Evolutionary conservation across 805 yeast species (phyloP), one percentile per base, ranked within the genome.

Genomic region (Kurtzmaniella cleridarum): DNA sequence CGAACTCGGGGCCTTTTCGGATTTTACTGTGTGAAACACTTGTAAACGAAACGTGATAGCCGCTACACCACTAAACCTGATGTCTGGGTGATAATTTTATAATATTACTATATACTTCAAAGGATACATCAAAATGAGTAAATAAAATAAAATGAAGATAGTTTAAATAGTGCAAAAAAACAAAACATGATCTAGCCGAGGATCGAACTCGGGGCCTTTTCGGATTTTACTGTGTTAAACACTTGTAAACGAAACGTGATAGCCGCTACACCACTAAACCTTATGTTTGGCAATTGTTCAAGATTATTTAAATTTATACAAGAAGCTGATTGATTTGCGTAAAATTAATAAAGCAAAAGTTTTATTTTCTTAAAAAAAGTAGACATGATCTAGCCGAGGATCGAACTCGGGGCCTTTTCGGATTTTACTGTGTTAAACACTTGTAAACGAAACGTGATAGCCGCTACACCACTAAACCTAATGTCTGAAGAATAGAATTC

Each of bases 1-100:
- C 67, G 67, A 62, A 62, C 68, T 60, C 66, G 64, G 66, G 68
- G 57, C 66, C 68, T 61, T 59, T 59, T 60, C 66, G 64, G 67
- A 39, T 46, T 55, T 60, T 57, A 58, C 61, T 50, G 55, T 49
- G 58, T 33, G 28, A 5, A 41, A 40, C 62, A 55, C 57, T 45
- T 61, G 67, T 61, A 60, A 61, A 61, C 64, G 66, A 60, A 59
- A 59, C 66, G 67, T 60, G 64, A 60, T 61, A 61, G 60, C 66
- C 67, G 63, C 66, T 61, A 60, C 64, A 60, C 67, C 66, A 61
- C 62, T 59, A 57, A 59, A 61, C 65, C 62, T 20, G 41, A 43
- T 31, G 41, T 30, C 20, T 36, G 26, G 20, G 17, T 9, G 26
- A 20, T 20, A 8, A 7, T 28, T 28, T n/a, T 28, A n/a, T 28